Evolutionary conservation across 1,284 basidiomycete species (phyloP).

Genomic region (Melampsora americana): DNA sequence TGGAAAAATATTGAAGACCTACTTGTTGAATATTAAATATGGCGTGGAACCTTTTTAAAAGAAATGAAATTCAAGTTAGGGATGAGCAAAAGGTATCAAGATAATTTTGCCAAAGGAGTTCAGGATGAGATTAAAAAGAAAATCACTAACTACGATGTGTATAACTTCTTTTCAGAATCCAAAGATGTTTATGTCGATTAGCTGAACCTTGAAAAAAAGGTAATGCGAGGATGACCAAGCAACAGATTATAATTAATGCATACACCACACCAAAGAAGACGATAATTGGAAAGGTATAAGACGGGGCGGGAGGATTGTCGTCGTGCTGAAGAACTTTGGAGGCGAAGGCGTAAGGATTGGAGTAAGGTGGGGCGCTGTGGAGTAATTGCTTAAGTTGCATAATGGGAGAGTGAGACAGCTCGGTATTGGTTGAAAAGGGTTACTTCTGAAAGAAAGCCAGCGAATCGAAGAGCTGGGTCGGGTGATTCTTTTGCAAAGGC

Average conservation of each 20-base stretch:
- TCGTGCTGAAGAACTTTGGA: neutral
- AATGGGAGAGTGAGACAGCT: too few species aligned
- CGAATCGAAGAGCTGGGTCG: too few species aligned
- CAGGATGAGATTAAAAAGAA: neutral
- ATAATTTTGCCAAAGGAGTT: too few species aligned
- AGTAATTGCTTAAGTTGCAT: neutral
- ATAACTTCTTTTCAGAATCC: neutral
- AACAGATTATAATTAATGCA: neutral
- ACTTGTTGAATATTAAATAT: neutral
- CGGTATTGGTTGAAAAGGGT: too few species aligned
- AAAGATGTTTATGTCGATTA: neutral
- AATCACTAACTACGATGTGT: neutral
- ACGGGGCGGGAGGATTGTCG: neutral
- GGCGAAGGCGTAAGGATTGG: neutral
- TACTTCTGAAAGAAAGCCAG: too few species aligned
- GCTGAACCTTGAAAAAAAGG: neutral
- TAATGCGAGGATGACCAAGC: neutral
- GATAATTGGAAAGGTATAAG: constrained; percentile 1
- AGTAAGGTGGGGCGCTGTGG: neutral
- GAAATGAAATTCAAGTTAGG: neutral
- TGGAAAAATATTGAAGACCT: neutral
- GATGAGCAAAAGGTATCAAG: neutral
- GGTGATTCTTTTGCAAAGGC: too few species aligned
- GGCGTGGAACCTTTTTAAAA: neutral
- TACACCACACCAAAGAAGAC: constrained; percentile 1